A percentile compares a stretch with the other conserved stretches of the same genome.
Evolutionary conservation across 306 rosid genomes (phyloP).

Genomic region (Malus domestica): DNA sequence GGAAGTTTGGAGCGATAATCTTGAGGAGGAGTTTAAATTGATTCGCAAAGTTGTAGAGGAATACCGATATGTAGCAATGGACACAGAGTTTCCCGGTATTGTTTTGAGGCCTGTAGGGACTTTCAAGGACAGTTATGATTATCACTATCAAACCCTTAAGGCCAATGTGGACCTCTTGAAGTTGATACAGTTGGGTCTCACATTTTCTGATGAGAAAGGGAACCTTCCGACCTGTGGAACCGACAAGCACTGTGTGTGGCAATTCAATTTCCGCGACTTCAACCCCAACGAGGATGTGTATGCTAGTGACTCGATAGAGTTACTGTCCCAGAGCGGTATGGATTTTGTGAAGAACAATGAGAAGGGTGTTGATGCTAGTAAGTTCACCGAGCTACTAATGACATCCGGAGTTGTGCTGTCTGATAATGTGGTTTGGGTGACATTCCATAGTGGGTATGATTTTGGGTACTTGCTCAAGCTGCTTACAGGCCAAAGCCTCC

Average conservation of each 20-base stretch:
- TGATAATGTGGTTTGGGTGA: conserved; percentile 21
- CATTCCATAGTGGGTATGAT: conserved; percentile 37
- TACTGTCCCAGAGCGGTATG: conserved; percentile 25
- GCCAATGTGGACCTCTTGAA: conserved; percentile 29
- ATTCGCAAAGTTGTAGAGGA: conserved; percentile 21
- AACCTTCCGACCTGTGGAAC: conserved; percentile 39
- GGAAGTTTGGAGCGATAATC: conserved; percentile 39
- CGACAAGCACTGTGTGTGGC: conserved; percentile 35
- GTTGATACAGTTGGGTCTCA: conserved; percentile 41
- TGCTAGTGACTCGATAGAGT: conserved; percentile 21
- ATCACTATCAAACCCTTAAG: conserved; percentile 20
- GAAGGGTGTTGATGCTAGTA: conserved; percentile 21
- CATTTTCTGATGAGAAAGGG: conserved; percentile 33
- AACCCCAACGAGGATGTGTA: conserved; percentile 12
- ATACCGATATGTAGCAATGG: conserved; percentile 35
- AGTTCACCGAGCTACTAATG: conserved; percentile 25
- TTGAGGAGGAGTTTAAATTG: conserved; percentile 21
- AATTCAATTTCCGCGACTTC: conserved; percentile 38
- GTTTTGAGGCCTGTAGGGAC: conserved; percentile 7
- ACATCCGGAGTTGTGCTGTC: conserved; percentile 28
- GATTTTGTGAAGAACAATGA: conserved; percentile 38
- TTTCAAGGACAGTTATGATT: conserved; percentile 17
- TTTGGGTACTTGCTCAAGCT: conserved; percentile 35
- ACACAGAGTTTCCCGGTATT: conserved; percentile 38
- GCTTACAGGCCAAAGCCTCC: conserved; percentile 25